phyloP scores from a whole-genome alignment of 1,284 basidiomycete species.

The Afroboletus lepidellus region DNA sequence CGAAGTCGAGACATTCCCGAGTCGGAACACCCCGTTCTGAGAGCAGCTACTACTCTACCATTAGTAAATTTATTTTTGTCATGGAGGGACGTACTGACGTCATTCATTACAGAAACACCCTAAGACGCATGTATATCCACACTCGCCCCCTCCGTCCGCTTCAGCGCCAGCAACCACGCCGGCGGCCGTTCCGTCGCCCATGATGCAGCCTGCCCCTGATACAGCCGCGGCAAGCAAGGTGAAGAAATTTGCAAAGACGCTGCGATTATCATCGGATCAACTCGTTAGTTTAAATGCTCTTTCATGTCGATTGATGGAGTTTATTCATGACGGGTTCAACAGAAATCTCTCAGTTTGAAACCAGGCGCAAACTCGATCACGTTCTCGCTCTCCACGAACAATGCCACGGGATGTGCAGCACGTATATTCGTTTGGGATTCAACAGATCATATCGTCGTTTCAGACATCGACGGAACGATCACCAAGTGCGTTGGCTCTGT shows the following conservation, averaged over 20 bases:
- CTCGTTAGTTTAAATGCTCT: conserved; percentile 49
- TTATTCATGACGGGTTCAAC: conserved; percentile 9
- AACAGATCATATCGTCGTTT: conserved; percentile 87
- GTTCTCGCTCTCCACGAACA: conserved; percentile 92
- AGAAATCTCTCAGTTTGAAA: conserved; percentile 87
- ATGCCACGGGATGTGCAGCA: conserved; percentile 84
- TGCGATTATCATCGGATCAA: conserved; percentile 84
- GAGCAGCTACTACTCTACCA: conserved; percentile 18
- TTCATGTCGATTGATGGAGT: background rate
- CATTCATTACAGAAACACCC: conserved; percentile 13
- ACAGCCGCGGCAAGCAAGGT: conserved; percentile 13
- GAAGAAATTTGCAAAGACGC: conserved; percentile 84
- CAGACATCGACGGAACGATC: conserved; percentile 99
- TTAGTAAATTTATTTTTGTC: conserved; percentile 4
- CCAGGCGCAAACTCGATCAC: conserved; percentile 91
- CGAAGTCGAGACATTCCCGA: conserved; percentile 43
- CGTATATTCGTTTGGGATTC: conserved; percentile 96
- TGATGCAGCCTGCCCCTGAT: conserved; percentile 23
- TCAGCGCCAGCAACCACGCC: conserved; percentile 33
- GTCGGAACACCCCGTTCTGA: conserved; percentile 23
- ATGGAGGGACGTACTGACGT: conserved; percentile 5
- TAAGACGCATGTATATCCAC: conserved; percentile 2
- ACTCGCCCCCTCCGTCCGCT: conserved; percentile 12
- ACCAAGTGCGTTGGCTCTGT: conserved; percentile 70
- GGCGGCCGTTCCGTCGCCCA: conserved; percentile 17